These are phyloP conservation scores for Annulohypoxylon nitens DNA, from an alignment of 495 filamentous ascomycete species.

Conservation along the genomic window DNA sequence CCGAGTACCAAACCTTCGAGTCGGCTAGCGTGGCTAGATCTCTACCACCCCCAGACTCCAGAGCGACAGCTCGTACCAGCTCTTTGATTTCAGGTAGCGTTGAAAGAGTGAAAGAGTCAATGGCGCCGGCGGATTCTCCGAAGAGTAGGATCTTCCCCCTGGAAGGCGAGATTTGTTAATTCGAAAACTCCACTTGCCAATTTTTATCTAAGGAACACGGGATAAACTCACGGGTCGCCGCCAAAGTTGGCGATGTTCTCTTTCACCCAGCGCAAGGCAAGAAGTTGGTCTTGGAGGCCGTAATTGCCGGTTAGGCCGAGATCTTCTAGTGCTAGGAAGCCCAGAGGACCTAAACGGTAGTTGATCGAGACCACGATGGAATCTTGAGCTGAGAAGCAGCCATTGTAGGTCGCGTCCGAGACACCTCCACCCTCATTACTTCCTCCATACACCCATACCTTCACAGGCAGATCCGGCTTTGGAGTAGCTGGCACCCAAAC, in stretches of 20 bases:
- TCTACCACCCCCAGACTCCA: slow-evolving; percentile 54
- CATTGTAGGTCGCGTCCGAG: slow-evolving; percentile 55
- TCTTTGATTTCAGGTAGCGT: slow-evolving; percentile 54
- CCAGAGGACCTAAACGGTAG: slow-evolving; percentile 72
- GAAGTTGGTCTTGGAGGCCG: slow-evolving; percentile 66
- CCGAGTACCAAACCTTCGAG: slow-evolving; percentile 33
- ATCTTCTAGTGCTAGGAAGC: slow-evolving; percentile 60
- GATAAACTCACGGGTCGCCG: slow-evolving; percentile 60
- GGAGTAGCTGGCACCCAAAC: slow-evolving; percentile 50
- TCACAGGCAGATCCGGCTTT: slow-evolving; percentile 55
- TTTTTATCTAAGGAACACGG: slow-evolving; percentile 17
- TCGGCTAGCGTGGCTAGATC: slow-evolving; percentile 39
- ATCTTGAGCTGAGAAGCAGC: slow-evolving; percentile 55
- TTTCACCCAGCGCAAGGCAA: slow-evolving; percentile 64
- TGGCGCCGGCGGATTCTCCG: slow-evolving; percentile 59
- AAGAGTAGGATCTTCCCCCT: slow-evolving; percentile 56
- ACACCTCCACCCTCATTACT: slow-evolving; percentile 48
- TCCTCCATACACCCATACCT: slow-evolving; percentile 60
- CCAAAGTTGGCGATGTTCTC: slow-evolving; percentile 69
- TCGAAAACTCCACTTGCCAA: slow-evolving; percentile 46
- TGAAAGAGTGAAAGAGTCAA: slow-evolving; percentile 49
- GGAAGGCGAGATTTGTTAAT: slow-evolving; percentile 31
- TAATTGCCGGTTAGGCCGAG: slow-evolving; percentile 54
- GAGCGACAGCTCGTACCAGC: slow-evolving; percentile 52
- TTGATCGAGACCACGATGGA: slow-evolving; percentile 60